phyloP scores from a whole-genome alignment of 352 stramenopile genomes.

The Pythium guiyangense region DNA sequence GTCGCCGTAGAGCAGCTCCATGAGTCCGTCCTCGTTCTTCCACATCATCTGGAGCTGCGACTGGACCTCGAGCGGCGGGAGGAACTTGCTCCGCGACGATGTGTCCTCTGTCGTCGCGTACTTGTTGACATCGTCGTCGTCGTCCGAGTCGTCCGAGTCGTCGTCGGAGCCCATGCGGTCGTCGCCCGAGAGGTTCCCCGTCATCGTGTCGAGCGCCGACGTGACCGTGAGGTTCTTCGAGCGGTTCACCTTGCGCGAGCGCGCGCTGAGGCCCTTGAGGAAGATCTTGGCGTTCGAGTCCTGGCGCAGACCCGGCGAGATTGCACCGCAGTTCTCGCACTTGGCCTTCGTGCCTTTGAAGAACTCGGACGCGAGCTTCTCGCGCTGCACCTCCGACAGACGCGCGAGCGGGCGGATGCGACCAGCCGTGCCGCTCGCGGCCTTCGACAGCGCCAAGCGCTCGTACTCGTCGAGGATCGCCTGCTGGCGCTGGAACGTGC shows the following conservation, averaged over 20 bases:
- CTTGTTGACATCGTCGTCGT: slow-evolving; percentile 32
- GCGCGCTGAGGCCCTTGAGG: slow-evolving; percentile 82
- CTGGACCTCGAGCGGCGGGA: slow-evolving; percentile 94
- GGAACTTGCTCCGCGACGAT: slow-evolving; percentile 87
- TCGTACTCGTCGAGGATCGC: slow-evolving; percentile 89
- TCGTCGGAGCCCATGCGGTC: slow-evolving; percentile 26
- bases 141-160: slow-evolving; percentile 68
- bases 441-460: slow-evolving; percentile 68
- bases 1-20: slow-evolving; percentile 92
- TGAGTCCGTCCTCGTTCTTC: slow-evolving; percentile 90
- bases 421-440: slow-evolving; percentile 12
- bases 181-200: slow-evolving; percentile 59
- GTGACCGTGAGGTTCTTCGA: slow-evolving; percentile 80
- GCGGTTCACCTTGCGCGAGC: slow-evolving; percentile 77
- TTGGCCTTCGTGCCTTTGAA: slow-evolving; percentile 90
- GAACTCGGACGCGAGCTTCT: slow-evolving; percentile 88
- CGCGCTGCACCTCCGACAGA: slow-evolving; percentile 63
- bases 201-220: slow-evolving; percentile 79
- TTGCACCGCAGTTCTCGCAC: slow-evolving; percentile 97
- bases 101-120: slow-evolving; percentile 59
- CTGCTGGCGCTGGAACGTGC: slow-evolving; percentile 77
- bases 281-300: slow-evolving; percentile 98
- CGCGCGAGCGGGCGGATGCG: slow-evolving; percentile 50
- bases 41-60: slow-evolving; percentile 95
- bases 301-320: slow-evolving; percentile 94